Evolutionary conservation across 1,284 basidiomycete genomes (phyloP).

Genomic region (Irpex sp.): DNA sequence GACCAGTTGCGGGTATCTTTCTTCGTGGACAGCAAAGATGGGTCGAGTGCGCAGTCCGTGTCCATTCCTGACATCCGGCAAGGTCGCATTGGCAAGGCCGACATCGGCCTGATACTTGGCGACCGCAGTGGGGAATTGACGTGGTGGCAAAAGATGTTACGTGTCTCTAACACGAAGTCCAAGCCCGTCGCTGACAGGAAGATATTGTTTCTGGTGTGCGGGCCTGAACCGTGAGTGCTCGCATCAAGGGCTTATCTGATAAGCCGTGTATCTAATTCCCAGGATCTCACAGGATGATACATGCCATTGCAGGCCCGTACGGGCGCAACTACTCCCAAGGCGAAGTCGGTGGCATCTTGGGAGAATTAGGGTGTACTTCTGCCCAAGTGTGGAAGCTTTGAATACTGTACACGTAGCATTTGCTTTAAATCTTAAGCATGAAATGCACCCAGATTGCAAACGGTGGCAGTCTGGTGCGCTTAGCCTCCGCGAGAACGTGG

Average conservation of each 20-base stretch:
- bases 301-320: conserved; percentile 67
- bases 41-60: conserved; percentile 19
- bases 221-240: conserved; percentile 66
- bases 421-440: background rate
- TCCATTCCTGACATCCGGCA: conserved; percentile 26
- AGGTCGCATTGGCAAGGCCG: conserved; percentile 48
- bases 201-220: conserved; percentile 67
- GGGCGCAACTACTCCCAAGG: conserved; percentile 75
- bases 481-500: conserved; percentile 10
- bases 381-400: conserved; percentile 69
- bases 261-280: conserved; percentile 1
- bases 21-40: conserved; percentile 53
- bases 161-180: conserved; percentile 17
- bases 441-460: background rate
- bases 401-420: background rate
- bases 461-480: background rate
- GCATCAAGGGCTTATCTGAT: conserved; percentile 3
- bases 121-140: conserved; percentile 17
- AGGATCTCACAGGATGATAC: conserved; percentile 54
- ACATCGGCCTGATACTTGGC: conserved; percentile 38
- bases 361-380: conserved; percentile 54
- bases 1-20: conserved; percentile 50
- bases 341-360: conserved; percentile 59
- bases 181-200: conserved; percentile 26
- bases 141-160: conserved; percentile 44